Conservation (phyloP, 139 green algal species). For the Coelastrella sp. region DNA sequence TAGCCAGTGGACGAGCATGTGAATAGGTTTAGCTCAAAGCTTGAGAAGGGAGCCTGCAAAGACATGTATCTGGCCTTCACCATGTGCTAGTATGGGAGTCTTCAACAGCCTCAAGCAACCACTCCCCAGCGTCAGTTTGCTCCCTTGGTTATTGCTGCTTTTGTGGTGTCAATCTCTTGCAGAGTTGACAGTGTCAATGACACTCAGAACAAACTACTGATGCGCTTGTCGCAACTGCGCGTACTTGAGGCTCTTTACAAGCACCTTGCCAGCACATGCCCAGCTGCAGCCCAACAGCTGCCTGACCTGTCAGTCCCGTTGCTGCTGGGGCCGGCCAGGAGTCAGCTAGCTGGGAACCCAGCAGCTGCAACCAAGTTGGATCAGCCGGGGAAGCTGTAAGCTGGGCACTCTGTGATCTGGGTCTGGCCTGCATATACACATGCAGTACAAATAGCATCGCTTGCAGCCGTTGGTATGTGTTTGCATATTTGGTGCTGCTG, state of each 20-base stretch:
- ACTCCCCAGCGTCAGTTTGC: too few species aligned
- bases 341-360: neutral
- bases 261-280: slow-evolving; percentile 3
- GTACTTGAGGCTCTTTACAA: slow-evolving; percentile 44
- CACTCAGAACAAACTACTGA: slow-evolving; percentile 46
- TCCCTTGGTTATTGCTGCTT: too few species aligned
- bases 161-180: neutral
- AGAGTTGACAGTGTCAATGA: slow-evolving; percentile 11
- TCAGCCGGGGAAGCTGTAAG: neutral
- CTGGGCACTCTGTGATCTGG: neutral
- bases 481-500: too few species aligned
- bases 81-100: too few species aligned
- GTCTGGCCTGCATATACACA: neutral
- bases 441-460: neutral
- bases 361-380: neutral
- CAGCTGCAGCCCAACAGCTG: slow-evolving; percentile 33
- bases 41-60: too few species aligned
- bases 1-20: too few species aligned
- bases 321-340: neutral
- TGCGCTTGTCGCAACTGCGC: slow-evolving; percentile 41
- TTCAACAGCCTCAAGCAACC: too few species aligned
- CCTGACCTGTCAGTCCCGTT: slow-evolving; percentile 42
- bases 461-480: too few species aligned
- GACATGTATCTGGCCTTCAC: too few species aligned
- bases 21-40: too few species aligned